Base-by-base conservation (phyloP, 2,329 filamentous ascomycete genomes). In the Geosmithia flava region DNA sequence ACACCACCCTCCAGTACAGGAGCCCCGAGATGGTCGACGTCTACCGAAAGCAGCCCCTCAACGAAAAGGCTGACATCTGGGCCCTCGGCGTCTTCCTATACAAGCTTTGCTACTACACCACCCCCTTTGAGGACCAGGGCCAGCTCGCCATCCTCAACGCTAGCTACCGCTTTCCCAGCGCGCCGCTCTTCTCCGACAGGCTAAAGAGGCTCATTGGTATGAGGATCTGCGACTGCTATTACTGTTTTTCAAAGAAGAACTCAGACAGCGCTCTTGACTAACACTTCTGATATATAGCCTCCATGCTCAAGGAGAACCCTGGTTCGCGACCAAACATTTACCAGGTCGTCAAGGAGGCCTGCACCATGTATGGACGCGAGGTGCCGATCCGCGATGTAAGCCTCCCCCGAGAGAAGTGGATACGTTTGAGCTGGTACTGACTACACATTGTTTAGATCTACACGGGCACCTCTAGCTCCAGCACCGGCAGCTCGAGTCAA, bases 21-120 rank as follows among this genome's bases (percentile, higher is more conserved):
- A 97, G 91, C 62, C 93, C 93, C 6, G 93, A 98, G 68, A 98
- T 98, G 93, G 83, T 98, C 51, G 93, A 98, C 60, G 93, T 98
- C 20, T 98, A 96, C 68, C 78, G 90, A 53, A 95, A 94, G 65
- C 87, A 90, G 57, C 89, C 93, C 1, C 95, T 98, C 60, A 88
- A 98, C 61, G 93, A 98, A 69, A 98, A 98, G 70, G 94, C 90
- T 45, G 93, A 98, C 64, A 96, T 98, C 29, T 98, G 90, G 93
- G 93, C 93, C 1, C 69, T 98, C 52, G 93, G 93, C 5, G 93
- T 98, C 42, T 70, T 98, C 50, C 68, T 98, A 48, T 98, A 98
- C 72, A 98, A 98, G 72, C 75, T 98, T 52, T 98, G 93, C 71
- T 98, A 97, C 67, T 98, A 98, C 67, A 98, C 93, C 1, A 98